Base-by-base conservation (phyloP, 192 early-diverging fungal species). In the Backusella tarrabulga region DNA sequence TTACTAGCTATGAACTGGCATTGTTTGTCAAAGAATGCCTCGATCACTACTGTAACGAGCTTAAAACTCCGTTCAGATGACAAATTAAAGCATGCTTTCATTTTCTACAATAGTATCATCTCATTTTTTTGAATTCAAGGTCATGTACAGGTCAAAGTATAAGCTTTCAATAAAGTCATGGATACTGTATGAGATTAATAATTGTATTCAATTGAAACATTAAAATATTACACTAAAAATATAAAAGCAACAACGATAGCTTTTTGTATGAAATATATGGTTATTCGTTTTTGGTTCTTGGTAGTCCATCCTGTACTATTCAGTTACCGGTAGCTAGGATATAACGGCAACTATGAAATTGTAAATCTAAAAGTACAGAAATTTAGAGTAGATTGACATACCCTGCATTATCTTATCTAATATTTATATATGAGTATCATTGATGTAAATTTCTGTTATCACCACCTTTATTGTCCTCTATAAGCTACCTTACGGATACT, bases 1-100 rank as follows among this genome's bases (percentile, higher is more conserved):
- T 7, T 2, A 21, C 0, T 56, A 44, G 52, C 8, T 21, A 56
- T 56, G 52, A 23, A 56, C 23, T 56, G 52, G 9, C 54, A 56
- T 56, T 56, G 54, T 56, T 56, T 56, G 54, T 56, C n/a, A 56
- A 56, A 56, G 54, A 56, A 56, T 56, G 21, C 21, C 54, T 56
- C 54, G 54, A 56, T 56, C 54, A 56, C 54, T 21, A 56, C n/a
- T 56, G 54, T 56, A 21, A n/a, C 54, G 54, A 56, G n/a, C 54
- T 56, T 56, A 56, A 56, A 56, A 21, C 54, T 56, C 54, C 54
- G 54, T 56, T 56, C 21, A 56, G 21, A 21, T 21, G 54, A 26
- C 9, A 56, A 56, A 56, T 56, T 56, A 56, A 56, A 21, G n/a
- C 54, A 56, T 56, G 54, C 54, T 21, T 56, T 56, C 8, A 56